phyloP scores from a whole-genome alignment of 805 yeast genomes.

The Candida ortonii region DNA sequence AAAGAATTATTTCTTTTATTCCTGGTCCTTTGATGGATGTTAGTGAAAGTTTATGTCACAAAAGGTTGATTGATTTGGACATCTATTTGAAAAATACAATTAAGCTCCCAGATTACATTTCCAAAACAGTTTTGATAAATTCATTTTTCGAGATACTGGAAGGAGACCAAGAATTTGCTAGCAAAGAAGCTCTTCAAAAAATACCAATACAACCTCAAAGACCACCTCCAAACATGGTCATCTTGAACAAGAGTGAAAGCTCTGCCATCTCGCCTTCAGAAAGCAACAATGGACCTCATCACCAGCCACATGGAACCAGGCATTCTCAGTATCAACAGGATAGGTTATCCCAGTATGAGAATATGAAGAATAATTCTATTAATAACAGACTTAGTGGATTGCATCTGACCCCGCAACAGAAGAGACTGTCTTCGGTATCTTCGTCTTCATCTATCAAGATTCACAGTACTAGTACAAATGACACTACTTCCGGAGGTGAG shows the following conservation, averaged over 20 bases:
- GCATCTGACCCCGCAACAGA: conserved; percentile 18
- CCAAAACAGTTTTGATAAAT: conserved; percentile 65
- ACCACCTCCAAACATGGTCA: conserved; percentile 31
- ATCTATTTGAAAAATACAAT: conserved; percentile 53
- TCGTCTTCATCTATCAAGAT: conserved; percentile 18
- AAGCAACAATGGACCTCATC: conserved; percentile 35
- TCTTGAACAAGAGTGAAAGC: conserved; percentile 23
- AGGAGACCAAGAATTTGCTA: conserved; percentile 53
- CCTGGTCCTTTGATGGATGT: conserved; percentile 96
- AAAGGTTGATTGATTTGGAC: conserved; percentile 53
- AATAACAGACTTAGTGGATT: conserved; percentile 25
- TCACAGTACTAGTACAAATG: conserved; percentile 17
- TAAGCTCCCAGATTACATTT: conserved; percentile 71
- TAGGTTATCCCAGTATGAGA: conserved; percentile 50
- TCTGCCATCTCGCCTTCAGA: conserved; percentile 12
- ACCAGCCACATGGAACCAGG: conserved; percentile 27
- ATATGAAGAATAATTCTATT: conserved; percentile 17
- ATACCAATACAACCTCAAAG: conserved; percentile 29
- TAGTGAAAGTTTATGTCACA: conserved; percentile 63
- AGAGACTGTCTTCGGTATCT: conserved; percentile 19
- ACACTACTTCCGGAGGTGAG: conserved; percentile 1
- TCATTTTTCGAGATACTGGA: conserved; percentile 65
- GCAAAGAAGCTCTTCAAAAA: conserved; percentile 16
- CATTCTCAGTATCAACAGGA: conserved; percentile 47
- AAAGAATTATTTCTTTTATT: conserved; percentile 84